Base-by-base conservation (phyloP, 768 basidiomycete genomes). In the Mycena floridula region DNA sequence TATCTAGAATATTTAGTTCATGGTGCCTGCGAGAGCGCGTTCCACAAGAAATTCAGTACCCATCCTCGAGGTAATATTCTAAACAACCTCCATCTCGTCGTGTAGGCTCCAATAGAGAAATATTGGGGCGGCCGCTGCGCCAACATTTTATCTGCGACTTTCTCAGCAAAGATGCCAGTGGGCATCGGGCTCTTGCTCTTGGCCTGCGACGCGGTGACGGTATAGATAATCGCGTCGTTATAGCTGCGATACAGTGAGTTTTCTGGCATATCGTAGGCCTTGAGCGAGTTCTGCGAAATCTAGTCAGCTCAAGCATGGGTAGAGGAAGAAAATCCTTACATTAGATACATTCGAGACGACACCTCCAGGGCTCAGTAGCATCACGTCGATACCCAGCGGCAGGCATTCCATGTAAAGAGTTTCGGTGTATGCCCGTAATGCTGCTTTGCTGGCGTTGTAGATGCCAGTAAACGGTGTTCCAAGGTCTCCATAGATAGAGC, bases 391-490 rank as follows among this genome's bases (percentile, higher is more conserved):
- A 6, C 58, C 58, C 22, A 65, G 47, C 0, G 56, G 60, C 18
- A 48, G 41, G 45, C 58, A 59, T 25, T 66, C 65, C 61, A 64
- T 57, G 11, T 56, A 39, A 3, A 66, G 47, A 0, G 54, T 56
- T 35, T 64, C 63, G 1, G 63, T 54, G 23, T 59, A 44, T 1
- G 52, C 46, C 32, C 58, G 62, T 2, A 65, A 43, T 1, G 65
- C 63, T 0, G 63, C 60, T 36, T 66, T 66, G 16, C 51, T 48
- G 0, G 65, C 57, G 9, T 51, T 53, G 50, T 66, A 65, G 18
- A 62, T 50, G 2, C 61, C 60, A 3, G 54, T 49, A 52, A 58
- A 66, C 0, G 65, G 63, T 0, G 62, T 60, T 1, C 55, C 49
- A 26, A 53, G 45, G 48, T 53, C 50, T 20, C 62, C 63, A 12